phyloP scores from a whole-genome alignment of 306 rosid genomes.

The Sphenostylis stenocarpa region DNA sequence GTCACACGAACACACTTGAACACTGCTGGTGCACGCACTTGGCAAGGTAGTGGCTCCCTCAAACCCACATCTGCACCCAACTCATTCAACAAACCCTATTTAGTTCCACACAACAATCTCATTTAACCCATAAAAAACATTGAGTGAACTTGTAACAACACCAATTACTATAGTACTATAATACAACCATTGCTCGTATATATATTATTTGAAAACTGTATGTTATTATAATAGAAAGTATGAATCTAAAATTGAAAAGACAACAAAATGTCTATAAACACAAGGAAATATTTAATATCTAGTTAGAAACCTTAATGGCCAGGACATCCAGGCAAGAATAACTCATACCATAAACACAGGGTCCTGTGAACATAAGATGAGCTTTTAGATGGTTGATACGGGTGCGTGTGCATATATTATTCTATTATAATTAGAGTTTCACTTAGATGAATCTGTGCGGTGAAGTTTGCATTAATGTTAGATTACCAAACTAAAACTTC shows the following conservation, averaged over 20 bases:
- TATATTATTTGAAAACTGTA: too few relatives aligned
- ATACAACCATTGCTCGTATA: too few relatives aligned
- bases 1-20: constrained; percentile 95
- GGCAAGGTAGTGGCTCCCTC: constrained; percentile 68
- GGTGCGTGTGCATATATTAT: too few relatives aligned
- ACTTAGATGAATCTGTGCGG: neutral
- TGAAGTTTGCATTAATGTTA: neutral
- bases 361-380: too few relatives aligned
- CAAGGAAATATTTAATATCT: too few relatives aligned
- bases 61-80: constrained; percentile 57
- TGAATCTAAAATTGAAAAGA: too few relatives aligned
- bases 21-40: constrained; percentile 78
- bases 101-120: neutral
- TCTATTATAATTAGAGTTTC: neutral
- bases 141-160: neutral
- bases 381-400: too few relatives aligned
- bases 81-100: neutral
- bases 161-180: too few relatives aligned
- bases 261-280: too few relatives aligned
- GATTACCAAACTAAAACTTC: neutral
- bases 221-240: too few relatives aligned
- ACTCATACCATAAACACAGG: neutral
- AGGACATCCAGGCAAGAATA: neutral
- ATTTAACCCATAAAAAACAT: neutral
- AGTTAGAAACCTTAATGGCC: too few relatives aligned